Base-by-base conservation (phyloP, 2,329 filamentous ascomycete species). In the Xylariaceae sp. region DNA sequence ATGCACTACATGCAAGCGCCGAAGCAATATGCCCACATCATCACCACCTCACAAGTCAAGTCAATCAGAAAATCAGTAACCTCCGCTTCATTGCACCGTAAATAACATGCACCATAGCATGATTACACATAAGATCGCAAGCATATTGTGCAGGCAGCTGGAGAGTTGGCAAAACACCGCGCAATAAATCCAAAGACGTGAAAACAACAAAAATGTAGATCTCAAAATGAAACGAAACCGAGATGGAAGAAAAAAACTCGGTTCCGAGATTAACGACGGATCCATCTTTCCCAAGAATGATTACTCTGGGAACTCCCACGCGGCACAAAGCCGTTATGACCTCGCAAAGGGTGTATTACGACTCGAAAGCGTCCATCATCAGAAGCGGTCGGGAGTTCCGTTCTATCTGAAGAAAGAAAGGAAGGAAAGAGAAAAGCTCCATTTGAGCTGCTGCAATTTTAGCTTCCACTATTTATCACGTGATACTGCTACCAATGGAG, bases 351-450 rank as follows among this genome's bases (percentile, higher is more conserved):
- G 50, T 46, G n/a, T n/a, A n/a, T n/a, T n/a, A n/a, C 55, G 37
- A 51, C 43, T 19, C 11, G 49, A 27, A 22, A 23, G 33, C 42
- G 41, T 43, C n/a, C n/a, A n/a, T n/a, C n/a, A 46, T 50, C 47
- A 53, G 54, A 52, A 49, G 53, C 55, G 54, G 53, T 57, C 57
- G 55, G 68, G 68, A 64, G 66, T 69, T 71, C 72, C 69, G 72
- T 64, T 51, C 72, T 79, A 77, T 76, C 73, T 77, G 68, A 67
- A 65, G 61, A 64, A 64, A 56, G 61, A 63, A 62, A 51, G 60
- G 42, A 56, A 44, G 56, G 50, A 50, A 45, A 44, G 49, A 48
- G 19, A 20, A n/a, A 39, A 43, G 19, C 2, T 7, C 16, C 12
- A 2, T 37, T 16, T 7, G 40, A 33, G 14, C 2, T 35, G 17